Base-by-base conservation (phyloP, 1,284 basidiomycete species). In the Pascua sp. region DNA sequence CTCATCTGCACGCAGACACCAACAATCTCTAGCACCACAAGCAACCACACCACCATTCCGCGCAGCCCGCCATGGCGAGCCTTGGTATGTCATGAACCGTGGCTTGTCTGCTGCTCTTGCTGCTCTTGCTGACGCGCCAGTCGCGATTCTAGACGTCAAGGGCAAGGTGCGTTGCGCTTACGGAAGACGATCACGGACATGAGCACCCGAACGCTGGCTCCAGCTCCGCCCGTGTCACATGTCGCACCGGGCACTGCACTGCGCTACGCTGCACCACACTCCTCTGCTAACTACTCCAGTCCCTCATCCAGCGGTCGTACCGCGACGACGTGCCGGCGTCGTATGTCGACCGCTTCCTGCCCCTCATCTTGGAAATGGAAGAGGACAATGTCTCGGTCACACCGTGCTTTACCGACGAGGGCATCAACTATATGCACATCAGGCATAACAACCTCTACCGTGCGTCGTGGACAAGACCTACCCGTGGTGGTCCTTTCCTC, bases 341-440 rank as follows among this genome's bases (percentile, higher is more conserved):
- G 0, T 88, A 88, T 59, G 87, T 98, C 64, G 95, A 98, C 73
- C 85, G 88, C 49, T 99, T 99, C 77, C 82, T 99, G 44, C 96
- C 96, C 0, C 85, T 97, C 42, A 81, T 98, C 43, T 86, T 98
- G 51, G 96, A 99, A 42, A 88, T 98, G 75, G 96, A 99, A 78
- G 96, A 99, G 79, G 96, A 99, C 62, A 90, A 91, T 38, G 87
- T 92, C 68, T 91, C 88, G 71, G 89, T 91, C 41, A 92, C 90
- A 12, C 96, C 96, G 2, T 98, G 95, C 79, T 92, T 99, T 81
- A 90, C 93, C 1, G 87, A 84, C 64, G 89, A 91, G 66, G 92
- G 92, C 16, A 82, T 98, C 79, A 98, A 98, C 78, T 98, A 95
- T 79, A 91, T 98, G 88, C 94, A 98, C 76, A 96, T 98, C 71